Percentiles rank a stretch among this genome's conserved stretches.
Evolutionary conservation across 805 yeast species (phyloP).

Genomic region (Wickerhamomyces queroliae): DNA sequence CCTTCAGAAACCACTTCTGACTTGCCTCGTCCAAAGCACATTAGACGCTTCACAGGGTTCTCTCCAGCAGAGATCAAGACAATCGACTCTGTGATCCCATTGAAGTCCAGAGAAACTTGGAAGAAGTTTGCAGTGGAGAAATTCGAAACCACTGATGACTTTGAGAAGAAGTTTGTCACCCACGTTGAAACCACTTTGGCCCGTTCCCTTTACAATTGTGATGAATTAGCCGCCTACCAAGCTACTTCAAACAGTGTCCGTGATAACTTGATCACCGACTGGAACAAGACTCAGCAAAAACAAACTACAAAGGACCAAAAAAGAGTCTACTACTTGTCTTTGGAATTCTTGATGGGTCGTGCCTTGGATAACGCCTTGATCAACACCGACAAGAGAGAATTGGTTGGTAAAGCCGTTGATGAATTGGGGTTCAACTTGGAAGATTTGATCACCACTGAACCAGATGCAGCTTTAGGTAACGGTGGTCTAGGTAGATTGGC

Average conservation of each 20-base stretch:
- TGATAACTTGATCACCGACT: slow-evolving; percentile 74
- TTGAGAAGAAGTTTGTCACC: slow-evolving; percentile 64
- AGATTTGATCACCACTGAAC: slow-evolving; percentile 79
- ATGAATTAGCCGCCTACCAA: slow-evolving; percentile 86
- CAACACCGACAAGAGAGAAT: slow-evolving; percentile 63
- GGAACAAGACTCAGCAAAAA: slow-evolving; percentile 91
- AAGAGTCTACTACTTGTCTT: slow-evolving; percentile 78
- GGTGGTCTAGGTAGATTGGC: slow-evolving; percentile 95
- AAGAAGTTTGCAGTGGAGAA: slow-evolving; percentile 55
- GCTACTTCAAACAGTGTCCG: slow-evolving; percentile 77
- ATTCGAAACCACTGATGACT: slow-evolving; percentile 41
- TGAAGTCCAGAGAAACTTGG: slow-evolving; percentile 75
- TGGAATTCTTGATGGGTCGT: slow-evolving; percentile 91
- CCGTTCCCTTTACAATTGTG: slow-evolving; percentile 89
- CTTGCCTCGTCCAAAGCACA: slow-evolving; percentile 37
- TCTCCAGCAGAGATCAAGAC: slow-evolving; percentile 84
- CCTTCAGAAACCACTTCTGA: slow-evolving; percentile 7
- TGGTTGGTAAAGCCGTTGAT: slow-evolving; percentile 47
- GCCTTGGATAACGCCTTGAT: slow-evolving; percentile 92
- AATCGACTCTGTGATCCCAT: slow-evolving; percentile 77
- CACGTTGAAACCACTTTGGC: slow-evolving; percentile 91
- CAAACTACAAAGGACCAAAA: slow-evolving; percentile 81
- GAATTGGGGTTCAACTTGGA: slow-evolving; percentile 86
- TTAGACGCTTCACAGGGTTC: slow-evolving; percentile 84
- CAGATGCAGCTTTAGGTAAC: slow-evolving; percentile 92